A percentile compares a stretch with the other conserved stretches of the same genome.
Evolutionary conservation across 139 green algal genomes (phyloP).

Genomic region (Chlamydomonas applanata): DNA sequence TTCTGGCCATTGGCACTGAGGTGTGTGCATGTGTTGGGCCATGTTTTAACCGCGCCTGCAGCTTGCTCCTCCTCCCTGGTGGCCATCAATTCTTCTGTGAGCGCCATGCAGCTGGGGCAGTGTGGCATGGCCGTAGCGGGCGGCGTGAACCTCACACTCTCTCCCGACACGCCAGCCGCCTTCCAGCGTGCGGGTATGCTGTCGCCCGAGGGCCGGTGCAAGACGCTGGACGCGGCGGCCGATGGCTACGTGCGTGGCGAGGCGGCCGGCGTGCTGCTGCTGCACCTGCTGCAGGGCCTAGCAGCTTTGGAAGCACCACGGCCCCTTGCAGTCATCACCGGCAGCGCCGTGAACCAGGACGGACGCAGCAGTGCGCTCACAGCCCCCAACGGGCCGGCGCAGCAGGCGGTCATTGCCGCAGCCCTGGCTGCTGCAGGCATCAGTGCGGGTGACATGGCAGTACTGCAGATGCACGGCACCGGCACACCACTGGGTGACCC

Average conservation of each 20-base stretch:
- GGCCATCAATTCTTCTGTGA: constrained; percentile 46
- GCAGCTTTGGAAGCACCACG: background rate
- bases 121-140: constrained; percentile 43
- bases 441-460: constrained; percentile 25
- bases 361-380: constrained; percentile 80
- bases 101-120: constrained; percentile 28
- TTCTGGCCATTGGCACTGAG: too few relatives aligned
- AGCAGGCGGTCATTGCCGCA: constrained; percentile 68
- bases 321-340: constrained; percentile 10
- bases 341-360: constrained; percentile 75
- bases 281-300: background rate
- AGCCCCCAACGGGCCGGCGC: constrained; percentile 57
- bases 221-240: constrained; percentile 79
- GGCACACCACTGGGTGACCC: constrained; percentile 78
- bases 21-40: too few relatives aligned
- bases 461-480: constrained; percentile 77
- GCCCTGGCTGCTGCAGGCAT: constrained; percentile 45
- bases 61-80: constrained; percentile 62
- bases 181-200: constrained; percentile 71
- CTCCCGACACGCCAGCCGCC: constrained; percentile 52
- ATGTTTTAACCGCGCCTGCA: constrained; percentile 47
- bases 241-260: constrained; percentile 82
- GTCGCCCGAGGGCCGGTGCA: constrained; percentile 75
- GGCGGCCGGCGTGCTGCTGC: constrained; percentile 17
- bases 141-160: constrained; percentile 74